Evolutionary conservation across 2,329 filamentous ascomycete species (phyloP).

Genomic region (Penicillium sp.): DNA sequence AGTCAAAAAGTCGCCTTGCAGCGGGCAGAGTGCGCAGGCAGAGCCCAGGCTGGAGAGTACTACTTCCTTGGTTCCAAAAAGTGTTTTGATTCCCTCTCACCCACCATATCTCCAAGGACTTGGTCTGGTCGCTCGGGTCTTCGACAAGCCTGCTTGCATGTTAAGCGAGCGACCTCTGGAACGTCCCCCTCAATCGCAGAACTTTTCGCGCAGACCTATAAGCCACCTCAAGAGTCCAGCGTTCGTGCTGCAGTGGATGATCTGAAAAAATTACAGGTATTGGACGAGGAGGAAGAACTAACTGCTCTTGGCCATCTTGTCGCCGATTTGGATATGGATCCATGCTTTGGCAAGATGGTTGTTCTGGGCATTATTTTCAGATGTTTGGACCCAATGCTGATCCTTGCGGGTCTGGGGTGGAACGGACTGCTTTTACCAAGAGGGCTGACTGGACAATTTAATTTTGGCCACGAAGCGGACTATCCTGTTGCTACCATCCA

Average conservation of each 20-base stretch:
- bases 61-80: constrained; percentile 46
- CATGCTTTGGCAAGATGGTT: constrained; percentile 49
- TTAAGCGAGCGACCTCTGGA: constrained; percentile 40
- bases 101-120: constrained; percentile 27
- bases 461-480: constrained; percentile 28
- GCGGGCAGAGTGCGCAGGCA: constrained; percentile 50
- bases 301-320: constrained; percentile 49
- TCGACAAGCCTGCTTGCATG: constrained; percentile 43
- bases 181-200: constrained; percentile 33
- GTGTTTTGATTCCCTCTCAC: constrained; percentile 32
- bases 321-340: constrained; percentile 42
- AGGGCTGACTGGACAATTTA: no score
- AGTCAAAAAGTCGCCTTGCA: constrained; percentile 49
- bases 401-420: constrained; percentile 38
- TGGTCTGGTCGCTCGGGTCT: constrained; percentile 46
- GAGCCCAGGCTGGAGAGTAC: constrained; percentile 49
- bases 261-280: constrained; percentile 37
- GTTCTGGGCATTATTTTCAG: constrained; percentile 51
- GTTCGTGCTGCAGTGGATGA: constrained; percentile 37
- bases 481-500: constrained; percentile 48
- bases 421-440: constrained; percentile 5
- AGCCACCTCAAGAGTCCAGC: constrained; percentile 40
- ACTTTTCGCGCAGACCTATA: constrained; percentile 45
- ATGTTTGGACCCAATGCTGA: constrained; percentile 51
- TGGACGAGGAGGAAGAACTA: constrained; percentile 43